Evolutionary conservation across 2,329 filamentous ascomycete genomes (phyloP).

Genomic region (Atkinsonella texensis): DNA sequence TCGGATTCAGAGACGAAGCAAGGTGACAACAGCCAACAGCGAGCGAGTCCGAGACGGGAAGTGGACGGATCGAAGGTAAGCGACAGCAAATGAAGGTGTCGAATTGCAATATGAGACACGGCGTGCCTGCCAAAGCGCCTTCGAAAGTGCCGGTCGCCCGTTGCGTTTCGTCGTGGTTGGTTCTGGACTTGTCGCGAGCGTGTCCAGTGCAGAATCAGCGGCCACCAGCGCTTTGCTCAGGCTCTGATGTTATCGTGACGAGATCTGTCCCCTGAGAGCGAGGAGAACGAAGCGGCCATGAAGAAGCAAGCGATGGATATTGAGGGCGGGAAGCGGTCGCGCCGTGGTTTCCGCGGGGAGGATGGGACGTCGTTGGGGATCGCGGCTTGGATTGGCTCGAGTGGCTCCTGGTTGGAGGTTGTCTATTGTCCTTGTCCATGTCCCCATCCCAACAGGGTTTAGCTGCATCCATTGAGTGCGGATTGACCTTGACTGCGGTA

Average conservation of each 20-base stretch:
- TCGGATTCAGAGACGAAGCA: not conserved
- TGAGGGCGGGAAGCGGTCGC: not conserved
- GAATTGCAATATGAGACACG: too few relatives aligned
- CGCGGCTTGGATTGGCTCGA: slow-evolving; percentile 3
- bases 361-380: slow-evolving; percentile 5
- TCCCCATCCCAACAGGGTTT: slow-evolving; percentile 8
- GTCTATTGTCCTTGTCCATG: not conserved
- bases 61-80: too few relatives aligned
- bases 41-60: too few relatives aligned
- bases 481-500: not conserved
- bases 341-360: slow-evolving; percentile 1
- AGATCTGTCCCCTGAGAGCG: not conserved
- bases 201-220: not conserved
- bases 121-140: not conserved
- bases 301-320: not conserved
- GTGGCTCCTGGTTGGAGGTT: not conserved
- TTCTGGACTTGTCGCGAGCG: not conserved
- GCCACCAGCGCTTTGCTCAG: not conserved
- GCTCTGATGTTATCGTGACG: not conserved
- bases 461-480: slow-evolving; percentile 5
- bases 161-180: not conserved
- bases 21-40: too few relatives aligned
- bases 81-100: too few relatives aligned
- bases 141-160: not conserved
- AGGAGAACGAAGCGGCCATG: not conserved